Conservation (phyloP, 1,139 yeast species). For the Pneumocystis jirovecii region DNA sequence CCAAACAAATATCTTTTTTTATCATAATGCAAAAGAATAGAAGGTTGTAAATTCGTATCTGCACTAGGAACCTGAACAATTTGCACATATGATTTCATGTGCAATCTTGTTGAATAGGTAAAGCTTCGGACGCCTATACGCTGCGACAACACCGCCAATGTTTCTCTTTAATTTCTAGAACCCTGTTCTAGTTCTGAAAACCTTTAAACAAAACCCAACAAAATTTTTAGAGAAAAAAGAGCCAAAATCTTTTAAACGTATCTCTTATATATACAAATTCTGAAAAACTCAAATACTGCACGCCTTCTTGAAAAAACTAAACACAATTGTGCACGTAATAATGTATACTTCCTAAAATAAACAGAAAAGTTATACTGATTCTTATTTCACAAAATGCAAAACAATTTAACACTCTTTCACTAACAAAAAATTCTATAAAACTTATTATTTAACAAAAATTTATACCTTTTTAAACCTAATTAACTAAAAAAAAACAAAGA, state of each 20-base stretch:
- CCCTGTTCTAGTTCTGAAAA: neutral
- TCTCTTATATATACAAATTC: neutral
- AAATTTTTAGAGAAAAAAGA: neutral
- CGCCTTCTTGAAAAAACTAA: neutral
- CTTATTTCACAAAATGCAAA: neutral
- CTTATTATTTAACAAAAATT: neutral
- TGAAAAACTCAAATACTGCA: neutral
- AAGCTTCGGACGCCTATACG: neutral
- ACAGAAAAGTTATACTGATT: no score
- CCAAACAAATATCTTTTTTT: conserved; percentile 9
- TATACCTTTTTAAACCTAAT: neutral
- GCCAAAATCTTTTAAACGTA: neutral
- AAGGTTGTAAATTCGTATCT: conserved; percentile 5
- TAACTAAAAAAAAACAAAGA: neutral
- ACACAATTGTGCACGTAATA: no score
- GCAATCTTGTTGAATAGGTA: neutral
- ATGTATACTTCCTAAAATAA: no score
- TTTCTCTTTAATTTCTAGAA: neutral
- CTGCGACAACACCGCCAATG: neutral
- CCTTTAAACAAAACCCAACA: neutral
- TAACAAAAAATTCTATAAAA: neutral
- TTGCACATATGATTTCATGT: neutral
- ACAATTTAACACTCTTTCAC: neutral
- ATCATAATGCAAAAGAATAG: conserved; percentile 6
- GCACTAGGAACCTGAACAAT: conserved; percentile 3